Evolutionary conservation across 495 filamentous ascomycete genomes (phyloP).

Genomic region (Neurospora sp.): DNA sequence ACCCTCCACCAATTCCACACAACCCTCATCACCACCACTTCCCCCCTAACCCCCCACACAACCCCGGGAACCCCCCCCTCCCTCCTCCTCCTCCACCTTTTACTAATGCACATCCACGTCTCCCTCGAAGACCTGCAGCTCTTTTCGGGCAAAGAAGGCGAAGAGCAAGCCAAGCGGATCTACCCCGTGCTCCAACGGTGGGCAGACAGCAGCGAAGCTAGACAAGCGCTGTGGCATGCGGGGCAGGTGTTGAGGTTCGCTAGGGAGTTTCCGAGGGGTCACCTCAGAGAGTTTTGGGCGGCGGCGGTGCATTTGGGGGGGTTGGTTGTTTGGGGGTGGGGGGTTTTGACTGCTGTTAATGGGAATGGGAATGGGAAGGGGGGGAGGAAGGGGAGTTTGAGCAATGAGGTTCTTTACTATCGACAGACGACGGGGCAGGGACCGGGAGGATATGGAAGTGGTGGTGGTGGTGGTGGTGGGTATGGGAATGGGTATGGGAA

Average conservation of each 20-base stretch:
- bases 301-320: slow-evolving; percentile 51
- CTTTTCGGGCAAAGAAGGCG: slow-evolving; percentile 52
- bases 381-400: neutral
- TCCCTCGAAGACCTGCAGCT: slow-evolving; percentile 55
- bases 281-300: slow-evolving; percentile 48
- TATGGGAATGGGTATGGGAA: no score
- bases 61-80: slow-evolving; percentile 20
- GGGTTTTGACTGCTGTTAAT: no score
- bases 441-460: neutral
- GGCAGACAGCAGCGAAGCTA: slow-evolving; percentile 38
- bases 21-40: slow-evolving; percentile 17
- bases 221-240: slow-evolving; percentile 52
- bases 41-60: slow-evolving; percentile 47
- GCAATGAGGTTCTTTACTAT: neutral
- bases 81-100: slow-evolving; percentile 46
- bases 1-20: slow-evolving; percentile 18
- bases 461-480: no score
- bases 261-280: slow-evolving; percentile 32
- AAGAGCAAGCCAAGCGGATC: slow-evolving; percentile 46
- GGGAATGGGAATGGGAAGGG: no score
- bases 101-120: slow-evolving; percentile 50
- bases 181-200: slow-evolving; percentile 44
- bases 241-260: slow-evolving; percentile 50
- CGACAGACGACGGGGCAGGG: neutral
- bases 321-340: slow-evolving; percentile 43